Conservation (phyloP, 176 grass and related monocot species). For the Ananas comosus region DNA sequence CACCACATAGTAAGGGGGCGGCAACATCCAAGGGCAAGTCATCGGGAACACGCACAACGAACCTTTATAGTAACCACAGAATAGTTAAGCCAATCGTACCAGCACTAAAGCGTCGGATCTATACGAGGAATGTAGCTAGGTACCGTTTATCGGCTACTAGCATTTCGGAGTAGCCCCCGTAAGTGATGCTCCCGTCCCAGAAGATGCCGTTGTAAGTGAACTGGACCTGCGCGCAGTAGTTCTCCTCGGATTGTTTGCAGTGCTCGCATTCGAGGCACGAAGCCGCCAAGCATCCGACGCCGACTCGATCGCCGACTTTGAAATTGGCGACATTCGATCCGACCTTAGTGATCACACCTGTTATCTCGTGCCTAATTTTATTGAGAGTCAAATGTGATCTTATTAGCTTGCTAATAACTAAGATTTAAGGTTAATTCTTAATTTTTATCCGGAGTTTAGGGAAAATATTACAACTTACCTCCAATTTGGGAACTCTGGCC, state of each 20-base stretch:
- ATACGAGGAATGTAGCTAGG: background rate
- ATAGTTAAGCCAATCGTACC: background rate
- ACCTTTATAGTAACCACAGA: constrained; percentile 11
- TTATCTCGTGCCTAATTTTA: constrained; percentile 60
- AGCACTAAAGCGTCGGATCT: background rate
- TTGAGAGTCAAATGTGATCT: background rate
- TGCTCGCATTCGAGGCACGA: constrained; percentile 66
- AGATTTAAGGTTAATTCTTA: too few relatives aligned
- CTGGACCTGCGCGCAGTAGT: constrained; percentile 68
- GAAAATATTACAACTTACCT: too few relatives aligned
- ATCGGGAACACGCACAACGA: constrained; percentile 48
- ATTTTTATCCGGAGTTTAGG: too few relatives aligned
- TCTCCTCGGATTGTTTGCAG: constrained; percentile 62
- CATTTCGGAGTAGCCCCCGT: constrained; percentile 76
- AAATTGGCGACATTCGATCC: constrained; percentile 43
- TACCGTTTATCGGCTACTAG: constrained; percentile 52
- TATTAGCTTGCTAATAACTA: background rate
- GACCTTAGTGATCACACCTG: constrained; percentile 47
- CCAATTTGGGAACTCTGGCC: too few relatives aligned
- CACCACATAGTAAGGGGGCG: constrained; percentile 52
- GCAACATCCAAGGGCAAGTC: constrained; percentile 45
- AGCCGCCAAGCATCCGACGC: constrained; percentile 60
- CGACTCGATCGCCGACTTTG: constrained; percentile 54
- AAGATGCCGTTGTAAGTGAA: constrained; percentile 83
- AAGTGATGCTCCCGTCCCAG: constrained; percentile 81